Base-by-base conservation (phyloP, 306 rosid species). In the Vachellia pachyceras region DNA sequence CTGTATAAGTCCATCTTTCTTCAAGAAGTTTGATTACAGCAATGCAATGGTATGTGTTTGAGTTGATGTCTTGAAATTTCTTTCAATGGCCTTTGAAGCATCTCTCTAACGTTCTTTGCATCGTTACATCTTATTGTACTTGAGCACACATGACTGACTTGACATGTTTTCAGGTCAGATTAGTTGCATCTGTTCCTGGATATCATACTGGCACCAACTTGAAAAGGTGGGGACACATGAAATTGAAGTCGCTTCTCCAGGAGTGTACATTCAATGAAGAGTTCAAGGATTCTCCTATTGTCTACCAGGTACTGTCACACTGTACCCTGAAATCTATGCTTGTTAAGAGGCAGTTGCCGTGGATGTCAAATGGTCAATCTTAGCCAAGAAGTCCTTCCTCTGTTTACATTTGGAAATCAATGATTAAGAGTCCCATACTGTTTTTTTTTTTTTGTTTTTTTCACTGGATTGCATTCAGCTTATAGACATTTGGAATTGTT, bases 111-210 rank as follows among this genome's bases (percentile, higher is more conserved):
- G 49, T 55, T 52, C 18, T 54, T n/a, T n/a, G n/a, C n/a, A n/a
- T n/a, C n/a, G n/a, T 35, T 45, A 10, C 52, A 42, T 68, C 77
- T 69, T 74, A 35, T 66, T 65, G 80, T 66, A 36, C 47, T 33
- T 78, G n/a, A 35, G 81, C 37, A 55, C 77, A 61, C 84, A 33
- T 85, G 81, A 72, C 69, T 33, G 13, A 67, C n/a, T 65, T 78
- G 84, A 50, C 49, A 20, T 60, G 39, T 81, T 77, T 82, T 80
- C 91, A 95, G 97, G 97, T 95, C 84, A 93, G 97, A 86, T 77
- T 95, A 78, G 88, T 95, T 81, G 99, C 95, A 68, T 95, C 99
- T 84, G 97, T 90, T n/a, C 99, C 97, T 82, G 99, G 99, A 84
- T 93, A 95, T 88, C 99, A 95, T 80, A 78, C 90, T 49, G 97